These are phyloP conservation scores for Aphanomyces euteiches DNA, from an alignment of 352 stramenopile genomes.

Conservation along the genomic window DNA sequence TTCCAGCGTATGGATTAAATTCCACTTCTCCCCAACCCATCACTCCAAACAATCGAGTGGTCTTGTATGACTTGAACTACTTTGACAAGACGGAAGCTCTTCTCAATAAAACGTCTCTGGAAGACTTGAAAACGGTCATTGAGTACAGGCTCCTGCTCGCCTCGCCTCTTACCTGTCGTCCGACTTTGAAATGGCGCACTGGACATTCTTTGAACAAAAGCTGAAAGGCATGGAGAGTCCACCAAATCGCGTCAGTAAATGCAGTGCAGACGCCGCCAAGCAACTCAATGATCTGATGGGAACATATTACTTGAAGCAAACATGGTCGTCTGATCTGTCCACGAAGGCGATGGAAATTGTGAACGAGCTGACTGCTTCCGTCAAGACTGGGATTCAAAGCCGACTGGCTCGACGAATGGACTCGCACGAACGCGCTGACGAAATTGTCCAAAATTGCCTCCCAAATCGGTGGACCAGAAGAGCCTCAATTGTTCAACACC, in stretches of 20 bases:
- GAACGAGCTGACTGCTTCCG: constrained; percentile 69
- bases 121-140: constrained; percentile 52
- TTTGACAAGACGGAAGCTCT: constrained; percentile 45
- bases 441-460: constrained; percentile 86
- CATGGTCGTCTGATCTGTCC: not conserved
- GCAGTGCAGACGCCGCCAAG: constrained; percentile 66
- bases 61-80: constrained; percentile 49
- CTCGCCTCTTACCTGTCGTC: constrained; percentile 45
- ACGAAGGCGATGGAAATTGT: constrained; percentile 79
- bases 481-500: constrained; percentile 38
- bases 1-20: constrained; percentile 37
- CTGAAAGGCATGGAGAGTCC: constrained; percentile 57
- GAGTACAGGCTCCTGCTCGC: constrained; percentile 41
- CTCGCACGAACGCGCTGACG: constrained; percentile 69
- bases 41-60: constrained; percentile 34
- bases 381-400: constrained; percentile 80
- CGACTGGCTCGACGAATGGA: constrained; percentile 87
- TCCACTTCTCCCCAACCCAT: constrained; percentile 8
- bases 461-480: constrained; percentile 51
- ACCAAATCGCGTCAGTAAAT: constrained; percentile 86
- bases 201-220: constrained; percentile 79
- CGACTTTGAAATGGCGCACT: constrained; percentile 80
- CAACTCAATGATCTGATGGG: constrained; percentile 72
- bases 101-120: constrained; percentile 35
- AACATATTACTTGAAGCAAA: constrained; percentile 33